These are phyloP conservation scores for Claviceps pusilla DNA, from an alignment of 2,329 filamentous ascomycete genomes.

Conservation along the genomic window DNA sequence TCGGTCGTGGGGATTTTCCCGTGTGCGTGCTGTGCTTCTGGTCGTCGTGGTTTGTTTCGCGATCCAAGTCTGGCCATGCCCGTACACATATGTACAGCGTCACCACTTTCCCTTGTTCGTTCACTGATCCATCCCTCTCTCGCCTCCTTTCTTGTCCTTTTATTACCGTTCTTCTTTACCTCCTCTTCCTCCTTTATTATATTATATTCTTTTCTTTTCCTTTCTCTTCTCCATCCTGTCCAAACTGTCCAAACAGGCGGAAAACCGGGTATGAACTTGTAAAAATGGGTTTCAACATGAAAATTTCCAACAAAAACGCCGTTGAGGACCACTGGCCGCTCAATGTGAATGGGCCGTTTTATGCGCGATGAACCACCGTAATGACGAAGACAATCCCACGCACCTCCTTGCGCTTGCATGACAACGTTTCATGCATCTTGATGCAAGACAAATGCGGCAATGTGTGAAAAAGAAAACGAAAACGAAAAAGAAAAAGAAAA, in stretches of 20 bases:
- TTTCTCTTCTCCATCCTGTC: not conserved
- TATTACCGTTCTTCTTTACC: not conserved
- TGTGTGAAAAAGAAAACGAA: not conserved
- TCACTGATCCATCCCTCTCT: too few relatives aligned
- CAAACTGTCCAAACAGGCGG: not conserved
- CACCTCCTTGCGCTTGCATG: not conserved
- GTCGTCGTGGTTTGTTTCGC: too few relatives aligned
- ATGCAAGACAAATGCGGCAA: not conserved
- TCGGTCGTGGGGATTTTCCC: too few relatives aligned
- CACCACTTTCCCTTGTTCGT: too few relatives aligned
- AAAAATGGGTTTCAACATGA: not conserved
- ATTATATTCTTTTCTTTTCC: not conserved
- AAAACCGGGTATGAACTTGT: slow-evolving; percentile 1
- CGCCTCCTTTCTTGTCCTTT: not conserved
- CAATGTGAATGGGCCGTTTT: not conserved
- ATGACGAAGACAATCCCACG: not conserved
- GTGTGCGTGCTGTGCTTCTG: too few relatives aligned
- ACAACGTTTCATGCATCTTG: not conserved
- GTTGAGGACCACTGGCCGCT: not conserved
- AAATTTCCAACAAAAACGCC: not conserved
- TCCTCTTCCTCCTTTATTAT: not conserved
- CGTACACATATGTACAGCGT: too few relatives aligned
- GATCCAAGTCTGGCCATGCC: too few relatives aligned
- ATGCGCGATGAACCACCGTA: not conserved
- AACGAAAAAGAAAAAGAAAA: too few relatives aligned